Conservation (phyloP, 2,329 filamentous ascomycete genomes). For the Stagonosporopsis rhizophila region DNA sequence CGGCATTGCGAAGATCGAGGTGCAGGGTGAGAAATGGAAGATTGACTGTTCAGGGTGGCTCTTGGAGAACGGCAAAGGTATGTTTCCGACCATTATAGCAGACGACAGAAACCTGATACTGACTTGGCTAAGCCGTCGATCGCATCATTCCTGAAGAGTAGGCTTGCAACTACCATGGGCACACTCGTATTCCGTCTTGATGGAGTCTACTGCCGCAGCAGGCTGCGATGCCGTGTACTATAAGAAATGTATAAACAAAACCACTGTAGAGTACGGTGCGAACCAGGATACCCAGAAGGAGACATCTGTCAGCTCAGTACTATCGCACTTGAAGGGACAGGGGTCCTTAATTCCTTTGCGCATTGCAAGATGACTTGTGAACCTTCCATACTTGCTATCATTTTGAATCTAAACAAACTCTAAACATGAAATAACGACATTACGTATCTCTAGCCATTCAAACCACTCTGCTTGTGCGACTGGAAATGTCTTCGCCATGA, state of each 20-base stretch:
- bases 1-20: conserved; percentile 40
- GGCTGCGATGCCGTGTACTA: conserved; percentile 8
- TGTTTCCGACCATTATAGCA: not conserved
- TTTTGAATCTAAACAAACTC: not conserved
- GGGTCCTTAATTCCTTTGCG: not conserved
- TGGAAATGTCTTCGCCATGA: not conserved
- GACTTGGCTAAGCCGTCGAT: conserved; percentile 37
- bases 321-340: not conserved
- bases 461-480: not conserved
- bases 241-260: not conserved
- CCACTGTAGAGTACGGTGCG: conserved; percentile 5
- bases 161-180: not conserved
- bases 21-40: conserved; percentile 45
- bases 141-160: conserved; percentile 41
- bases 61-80: conserved; percentile 46
- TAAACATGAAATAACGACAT: not conserved
- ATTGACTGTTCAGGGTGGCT: conserved; percentile 46
- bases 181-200: not conserved
- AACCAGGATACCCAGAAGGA: conserved; percentile 3
- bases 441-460: not conserved
- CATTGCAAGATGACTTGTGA: not conserved
- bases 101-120: conserved; percentile 4
- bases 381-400: not conserved
- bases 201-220: conserved; percentile 1
- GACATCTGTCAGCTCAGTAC: no score